A percentile compares a stretch with the other conserved stretches of the same genome.
Evolutionary conservation across 139 green algal species (phyloP).

Genomic region (Chlorella vulgaris): DNA sequence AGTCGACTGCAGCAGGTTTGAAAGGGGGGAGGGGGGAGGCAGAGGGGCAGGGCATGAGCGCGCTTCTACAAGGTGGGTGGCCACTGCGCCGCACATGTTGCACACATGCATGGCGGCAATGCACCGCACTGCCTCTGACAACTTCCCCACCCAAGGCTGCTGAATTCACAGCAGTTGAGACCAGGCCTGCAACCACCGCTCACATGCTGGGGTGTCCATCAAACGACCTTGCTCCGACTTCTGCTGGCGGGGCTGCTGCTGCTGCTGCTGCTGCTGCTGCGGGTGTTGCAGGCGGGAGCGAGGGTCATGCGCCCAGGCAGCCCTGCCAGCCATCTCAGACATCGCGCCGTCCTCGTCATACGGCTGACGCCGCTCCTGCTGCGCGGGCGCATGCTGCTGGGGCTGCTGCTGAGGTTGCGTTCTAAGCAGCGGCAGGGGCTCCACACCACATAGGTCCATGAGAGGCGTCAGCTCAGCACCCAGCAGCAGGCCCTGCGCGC

Average conservation of each 20-base stretch:
- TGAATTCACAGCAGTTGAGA: no score
- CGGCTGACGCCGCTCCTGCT: neutral
- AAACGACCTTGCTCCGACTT: neutral
- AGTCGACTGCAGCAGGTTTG: constrained; percentile 14
- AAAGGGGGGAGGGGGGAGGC: neutral
- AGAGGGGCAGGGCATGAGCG: neutral
- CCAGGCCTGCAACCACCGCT: no score
- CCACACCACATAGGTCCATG: neutral
- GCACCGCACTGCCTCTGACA: no score
- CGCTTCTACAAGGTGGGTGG: no score
- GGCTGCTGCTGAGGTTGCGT: neutral
- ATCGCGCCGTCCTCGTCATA: constrained; percentile 9
- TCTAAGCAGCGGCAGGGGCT: neutral
- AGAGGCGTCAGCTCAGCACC: constrained; percentile 1
- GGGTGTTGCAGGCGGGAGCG: neutral
- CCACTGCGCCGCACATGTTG: no score
- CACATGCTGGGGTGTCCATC: neutral
- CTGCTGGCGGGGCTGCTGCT: neutral
- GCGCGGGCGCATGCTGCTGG: neutral
- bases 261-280: neutral
- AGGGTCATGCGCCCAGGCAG: constrained; percentile 9
- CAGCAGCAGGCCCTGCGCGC: constrained; percentile 13
- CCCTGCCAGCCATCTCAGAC: constrained; percentile 7
- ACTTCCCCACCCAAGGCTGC: no score
- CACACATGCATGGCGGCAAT: no score